Conservation (phyloP, 2,329 filamentous ascomycete species). For the Colletotrichum brevisporum region DNA sequence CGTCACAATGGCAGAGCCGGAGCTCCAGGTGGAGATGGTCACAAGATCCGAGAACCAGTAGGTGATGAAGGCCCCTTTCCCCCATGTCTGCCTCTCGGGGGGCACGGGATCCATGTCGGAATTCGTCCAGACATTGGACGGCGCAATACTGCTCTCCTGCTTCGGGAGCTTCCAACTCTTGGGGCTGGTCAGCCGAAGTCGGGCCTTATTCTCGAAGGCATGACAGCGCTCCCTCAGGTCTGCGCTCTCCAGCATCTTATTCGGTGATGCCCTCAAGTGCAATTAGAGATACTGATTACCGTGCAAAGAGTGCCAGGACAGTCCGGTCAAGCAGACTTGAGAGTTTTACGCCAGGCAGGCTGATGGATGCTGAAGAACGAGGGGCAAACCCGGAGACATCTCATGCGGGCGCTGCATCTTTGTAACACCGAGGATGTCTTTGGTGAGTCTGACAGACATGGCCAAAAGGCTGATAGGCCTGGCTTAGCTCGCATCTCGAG, state of each 20-base stretch:
- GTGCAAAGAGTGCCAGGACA: not conserved
- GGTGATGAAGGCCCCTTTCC: constrained; percentile 49
- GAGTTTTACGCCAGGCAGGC: not conserved
- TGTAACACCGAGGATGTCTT: not conserved
- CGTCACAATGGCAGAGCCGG: constrained; percentile 48
- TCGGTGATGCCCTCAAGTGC: not conserved
- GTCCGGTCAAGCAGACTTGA: not conserved
- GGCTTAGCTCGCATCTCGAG: not conserved
- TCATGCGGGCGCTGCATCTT: not conserved
- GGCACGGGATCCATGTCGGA: constrained; percentile 52
- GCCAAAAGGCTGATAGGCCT: not conserved
- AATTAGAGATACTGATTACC: not conserved
- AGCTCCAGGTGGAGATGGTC: constrained; percentile 49
- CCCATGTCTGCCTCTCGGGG: constrained; percentile 59
- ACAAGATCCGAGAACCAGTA: constrained; percentile 63
- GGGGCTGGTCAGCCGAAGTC: constrained; percentile 10
- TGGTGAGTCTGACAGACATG: not conserved
- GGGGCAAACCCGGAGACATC: not conserved
- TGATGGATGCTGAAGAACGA: no score
- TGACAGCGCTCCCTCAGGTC: constrained; percentile 10
- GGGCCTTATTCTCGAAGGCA: constrained; percentile 10
- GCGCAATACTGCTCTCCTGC: constrained; percentile 39
- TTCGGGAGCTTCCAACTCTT: constrained; percentile 39
- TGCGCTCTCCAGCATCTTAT: not conserved
- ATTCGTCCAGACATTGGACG: constrained; percentile 52